Evolutionary conservation across 1,284 basidiomycete genomes (phyloP), one percentile per base, ranked within the genome.

Genomic region (Rhodofomes roseus): DNA sequence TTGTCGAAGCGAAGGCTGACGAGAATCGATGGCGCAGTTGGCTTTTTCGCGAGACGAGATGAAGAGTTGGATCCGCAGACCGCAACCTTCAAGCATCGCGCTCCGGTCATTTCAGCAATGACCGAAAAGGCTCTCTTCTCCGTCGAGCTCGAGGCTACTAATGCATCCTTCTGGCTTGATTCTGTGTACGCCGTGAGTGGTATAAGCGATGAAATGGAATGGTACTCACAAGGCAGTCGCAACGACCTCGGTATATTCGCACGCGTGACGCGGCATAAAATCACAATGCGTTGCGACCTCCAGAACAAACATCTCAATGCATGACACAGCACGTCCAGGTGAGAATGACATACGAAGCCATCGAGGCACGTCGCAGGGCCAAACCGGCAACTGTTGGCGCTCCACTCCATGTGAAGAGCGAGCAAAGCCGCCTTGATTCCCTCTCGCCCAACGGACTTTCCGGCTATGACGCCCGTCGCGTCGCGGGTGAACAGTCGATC

Each of bases 121-220:
- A n/a, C 20, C 31, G 31, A 52, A 52, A 20, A 52, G 50, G 16
- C 34, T 36, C 31, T 52, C 50, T 37, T 52, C 50, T 29, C 50
- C 50, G 34, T 52, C 50, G n/a, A 52, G 50, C 31, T 52, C 50
- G 20, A 52, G 50, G 50, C 50, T 37, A 31, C 50, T 52, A 8
- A 52, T 52, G 31, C 50, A 31, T 9, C 36, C 50, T 16, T 18
- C 50, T 31, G 50, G 31, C 50, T 36, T 52, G 31, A 8, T 18
- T 25, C n/a, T 34, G 18, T 25, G 36, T 16, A 14, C 20, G 4
- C 36, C 50, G 46, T 48, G 50, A 52, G 50, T 31, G 18, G 25
- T 25, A 31, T 31, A 16, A 34, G 16, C 27, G 23, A 27, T 11
- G 25, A 37, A 11, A 20, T 16, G 20, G 9, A 20, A 44, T 44